These are phyloP conservation scores for Exophiala sideris DNA, from an alignment of 2,329 filamentous ascomycete species.

Conservation along the genomic window DNA sequence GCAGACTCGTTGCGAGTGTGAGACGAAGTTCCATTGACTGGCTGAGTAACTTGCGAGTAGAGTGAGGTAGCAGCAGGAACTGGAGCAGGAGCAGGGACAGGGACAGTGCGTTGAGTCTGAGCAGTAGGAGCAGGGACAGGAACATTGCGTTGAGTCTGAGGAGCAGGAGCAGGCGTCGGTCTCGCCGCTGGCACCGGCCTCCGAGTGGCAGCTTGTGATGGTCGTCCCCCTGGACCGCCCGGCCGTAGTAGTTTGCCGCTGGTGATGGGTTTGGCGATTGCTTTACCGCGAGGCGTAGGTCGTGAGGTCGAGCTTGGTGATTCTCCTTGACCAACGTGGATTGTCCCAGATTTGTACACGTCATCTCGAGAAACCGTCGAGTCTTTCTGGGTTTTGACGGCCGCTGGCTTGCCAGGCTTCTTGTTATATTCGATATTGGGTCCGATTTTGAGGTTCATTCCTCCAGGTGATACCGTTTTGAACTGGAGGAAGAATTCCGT, in stretches of 20 bases:
- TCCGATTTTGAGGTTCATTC: slow-evolving; percentile 77
- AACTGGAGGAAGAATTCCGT: slow-evolving; percentile 96
- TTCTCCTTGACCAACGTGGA: slow-evolving; percentile 84
- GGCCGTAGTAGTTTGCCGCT: slow-evolving; percentile 88
- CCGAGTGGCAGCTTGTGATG: slow-evolving; percentile 55
- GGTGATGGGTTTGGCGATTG: slow-evolving; percentile 84
- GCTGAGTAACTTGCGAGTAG: slow-evolving; percentile 41
- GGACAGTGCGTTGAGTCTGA: slow-evolving; percentile 29
- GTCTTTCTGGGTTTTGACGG: slow-evolving; percentile 88
- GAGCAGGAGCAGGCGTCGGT: slow-evolving; percentile 32
- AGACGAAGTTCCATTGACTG: slow-evolving; percentile 34
- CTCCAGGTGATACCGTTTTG: slow-evolving; percentile 71
- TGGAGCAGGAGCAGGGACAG: slow-evolving; percentile 26
- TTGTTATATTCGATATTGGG: slow-evolving; percentile 91
- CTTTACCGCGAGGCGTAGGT: slow-evolving; percentile 83
- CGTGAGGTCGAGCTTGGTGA: slow-evolving; percentile 75
- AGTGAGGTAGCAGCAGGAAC: slow-evolving; percentile 1
- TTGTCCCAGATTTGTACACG: slow-evolving; percentile 86
- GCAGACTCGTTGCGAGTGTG: slow-evolving; percentile 58
- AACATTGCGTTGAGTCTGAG: slow-evolving; percentile 27
- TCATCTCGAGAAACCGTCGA: slow-evolving; percentile 69
- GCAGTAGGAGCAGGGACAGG: slow-evolving; percentile 30
- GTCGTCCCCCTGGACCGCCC: slow-evolving; percentile 77
- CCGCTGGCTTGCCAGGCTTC: slow-evolving; percentile 88
- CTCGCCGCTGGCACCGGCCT: slow-evolving; percentile 37